Percentiles rank a stretch among this genome's conserved stretches.
Evolutionary conservation across 805 yeast species (phyloP).

Genomic region (Candida quercuum): DNA sequence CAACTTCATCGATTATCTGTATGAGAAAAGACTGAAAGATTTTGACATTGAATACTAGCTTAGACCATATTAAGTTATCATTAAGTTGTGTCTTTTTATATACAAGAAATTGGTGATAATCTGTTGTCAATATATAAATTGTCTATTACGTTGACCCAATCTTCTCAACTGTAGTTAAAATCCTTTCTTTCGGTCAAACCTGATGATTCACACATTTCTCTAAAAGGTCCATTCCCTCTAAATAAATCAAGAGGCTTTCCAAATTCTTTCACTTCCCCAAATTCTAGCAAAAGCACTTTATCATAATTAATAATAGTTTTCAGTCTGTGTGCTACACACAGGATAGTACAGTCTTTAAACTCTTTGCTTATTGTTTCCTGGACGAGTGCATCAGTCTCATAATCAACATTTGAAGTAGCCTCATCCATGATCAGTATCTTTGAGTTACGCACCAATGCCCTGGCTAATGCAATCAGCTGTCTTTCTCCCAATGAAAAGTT

Average conservation of each 20-base stretch:
- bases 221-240: slow-evolving; percentile 38
- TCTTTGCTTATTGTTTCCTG: slow-evolving; percentile 55
- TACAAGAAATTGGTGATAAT: too few relatives aligned
- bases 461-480: slow-evolving; percentile 62
- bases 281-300: slow-evolving; percentile 52
- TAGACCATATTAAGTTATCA: too few relatives aligned
- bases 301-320: slow-evolving; percentile 58
- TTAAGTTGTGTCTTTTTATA: too few relatives aligned
- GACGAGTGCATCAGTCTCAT: slow-evolving; percentile 64
- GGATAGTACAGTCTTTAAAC: slow-evolving; percentile 56
- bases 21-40: slow-evolving; percentile 2
- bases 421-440: slow-evolving; percentile 65
- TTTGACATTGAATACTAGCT: too few relatives aligned
- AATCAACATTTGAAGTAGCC: slow-evolving; percentile 74
- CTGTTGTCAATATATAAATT: too few relatives aligned
- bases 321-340: slow-evolving; percentile 70
- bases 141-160: too few relatives aligned
- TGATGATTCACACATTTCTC: slow-evolving; percentile 45
- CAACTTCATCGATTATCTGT: slow-evolving; percentile 7
- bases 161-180: too few relatives aligned
- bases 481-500: slow-evolving; percentile 71
- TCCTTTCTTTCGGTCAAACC: slow-evolving; percentile 36
- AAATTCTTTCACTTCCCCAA: slow-evolving; percentile 49
- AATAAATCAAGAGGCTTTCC: slow-evolving; percentile 49
- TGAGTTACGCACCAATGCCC: slow-evolving; percentile 62